A percentile compares a stretch with the other conserved stretches of the same genome.
These are phyloP conservation scores for Talaromyces rugulosus DNA, from an alignment of 2,329 filamentous ascomycete genomes.

Conservation along the genomic window DNA sequence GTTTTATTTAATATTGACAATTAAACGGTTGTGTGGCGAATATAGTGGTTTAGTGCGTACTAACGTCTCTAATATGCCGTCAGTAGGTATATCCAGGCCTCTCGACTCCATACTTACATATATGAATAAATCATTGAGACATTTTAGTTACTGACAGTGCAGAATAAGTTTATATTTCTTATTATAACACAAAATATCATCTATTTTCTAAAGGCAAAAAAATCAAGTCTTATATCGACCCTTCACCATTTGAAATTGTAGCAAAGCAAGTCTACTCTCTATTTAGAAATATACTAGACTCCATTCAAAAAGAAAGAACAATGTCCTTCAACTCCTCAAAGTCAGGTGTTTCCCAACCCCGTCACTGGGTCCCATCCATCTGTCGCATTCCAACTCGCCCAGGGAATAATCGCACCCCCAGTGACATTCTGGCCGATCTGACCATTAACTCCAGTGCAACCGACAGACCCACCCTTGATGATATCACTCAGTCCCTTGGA, in stretches of 20 bases:
- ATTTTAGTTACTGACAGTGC: too few species aligned
- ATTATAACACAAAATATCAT: too few species aligned
- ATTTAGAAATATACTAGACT: background rate
- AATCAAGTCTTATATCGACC: too few species aligned
- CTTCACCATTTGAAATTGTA: too few species aligned
- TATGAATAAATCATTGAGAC: too few species aligned
- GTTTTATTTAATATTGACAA: background rate
- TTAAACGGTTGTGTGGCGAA: background rate
- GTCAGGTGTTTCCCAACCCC: slow-evolving; percentile 28
- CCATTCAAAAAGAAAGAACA: background rate
- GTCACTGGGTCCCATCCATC: slow-evolving; percentile 29
- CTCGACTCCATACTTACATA: too few species aligned
- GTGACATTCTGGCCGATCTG: background rate
- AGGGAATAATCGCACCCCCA: background rate
- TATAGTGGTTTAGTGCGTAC: background rate
- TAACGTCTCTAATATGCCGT: too few species aligned
- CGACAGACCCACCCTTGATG: slow-evolving; percentile 41
- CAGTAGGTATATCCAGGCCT: too few species aligned
- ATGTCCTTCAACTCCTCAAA: slow-evolving; percentile 5
- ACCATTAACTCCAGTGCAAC: slow-evolving; percentile 42
- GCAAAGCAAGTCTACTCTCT: too few species aligned
- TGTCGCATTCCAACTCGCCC: background rate
- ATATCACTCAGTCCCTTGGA: slow-evolving; percentile 45
- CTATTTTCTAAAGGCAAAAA: too few species aligned
- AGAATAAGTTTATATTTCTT: too few species aligned